Evolutionary conservation across 805 yeast genomes (phyloP), one percentile per base, ranked within the genome.

Genomic region (Hanseniaspora meyeri): DNA sequence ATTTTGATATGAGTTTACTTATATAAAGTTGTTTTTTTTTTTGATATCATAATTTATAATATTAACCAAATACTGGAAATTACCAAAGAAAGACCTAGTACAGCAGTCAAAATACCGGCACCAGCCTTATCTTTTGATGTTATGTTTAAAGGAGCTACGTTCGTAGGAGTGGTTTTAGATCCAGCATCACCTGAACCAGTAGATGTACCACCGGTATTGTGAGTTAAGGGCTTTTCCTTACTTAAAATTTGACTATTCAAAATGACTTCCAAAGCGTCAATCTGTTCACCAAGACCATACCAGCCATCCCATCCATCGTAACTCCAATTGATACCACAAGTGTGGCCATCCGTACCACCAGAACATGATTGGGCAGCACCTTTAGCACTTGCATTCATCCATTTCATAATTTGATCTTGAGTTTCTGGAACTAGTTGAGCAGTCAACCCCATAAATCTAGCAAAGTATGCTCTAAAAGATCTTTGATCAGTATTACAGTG

Each of bases 221-320:
- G 69, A 43, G 83, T 79, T 55, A 70, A 79, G 24, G 86, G 86
- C 10, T 80, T 76, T 3, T 75, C 76, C 48, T 74, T 68, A 4
- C 73, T 63, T 40, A 65, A 66, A 17, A 75, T 73, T 58, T 80
- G 61, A 48, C 80, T 64, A 53, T 72, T 75, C 60, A 76, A 79
- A 47, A 85, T 76, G 1, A 75, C 76, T 66, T 85, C 93, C 59
- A 83, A 71, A 0, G 93, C 87, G 51, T 77, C 71, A 80, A 85
- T 81, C 68, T 85, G 88, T 68, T 85, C 95, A 61, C 93, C 93
- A 31, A 86, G 70, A 31, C 95, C 93, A 64, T 77, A 85, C 43
- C 63, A 59, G 0, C 78, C 82, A 67, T 85, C 93, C 79, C 84
- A 78, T 2, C 77, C 75, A 5, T 71, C 66, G 12, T 67, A 60